Evolutionary conservation across 257 asterid species (phyloP).

Genomic region (Paraleonurus japonicus): DNA sequence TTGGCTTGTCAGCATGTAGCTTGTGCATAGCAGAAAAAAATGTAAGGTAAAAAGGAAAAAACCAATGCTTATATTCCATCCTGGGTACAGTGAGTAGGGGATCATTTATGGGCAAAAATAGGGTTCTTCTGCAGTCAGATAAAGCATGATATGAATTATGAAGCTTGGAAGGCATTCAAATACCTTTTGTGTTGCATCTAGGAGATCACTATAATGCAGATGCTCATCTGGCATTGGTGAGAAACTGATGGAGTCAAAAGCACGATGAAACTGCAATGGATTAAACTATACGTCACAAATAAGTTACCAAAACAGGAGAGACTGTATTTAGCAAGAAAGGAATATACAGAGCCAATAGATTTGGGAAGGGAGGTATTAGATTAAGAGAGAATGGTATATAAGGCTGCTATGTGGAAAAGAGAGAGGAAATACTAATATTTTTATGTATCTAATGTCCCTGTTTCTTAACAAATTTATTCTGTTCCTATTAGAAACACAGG

Average conservation of each 20-base stretch:
- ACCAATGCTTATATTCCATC: neutral
- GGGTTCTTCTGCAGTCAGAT: neutral
- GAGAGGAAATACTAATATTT: neutral
- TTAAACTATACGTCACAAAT: neutral
- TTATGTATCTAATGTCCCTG: neutral
- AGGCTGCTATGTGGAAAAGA: neutral
- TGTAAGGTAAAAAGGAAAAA: neutral
- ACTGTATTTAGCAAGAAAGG: neutral
- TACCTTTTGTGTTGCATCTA: slow-evolving; percentile 66
- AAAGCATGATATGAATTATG: too few species aligned
- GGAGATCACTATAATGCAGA: slow-evolving; percentile 55
- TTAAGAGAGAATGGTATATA: neutral
- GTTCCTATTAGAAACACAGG: neutral
- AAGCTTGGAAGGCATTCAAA: neutral
- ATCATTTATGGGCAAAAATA: neutral
- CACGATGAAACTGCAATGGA: slow-evolving; percentile 42
- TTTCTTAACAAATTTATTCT: neutral
- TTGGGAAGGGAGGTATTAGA: neutral
- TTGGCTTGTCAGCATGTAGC: slow-evolving; percentile 9
- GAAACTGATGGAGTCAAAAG: slow-evolving; percentile 40
- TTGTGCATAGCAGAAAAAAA: neutral
- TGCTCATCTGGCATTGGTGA: slow-evolving; percentile 70
- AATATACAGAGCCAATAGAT: neutral
- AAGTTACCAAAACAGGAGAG: neutral
- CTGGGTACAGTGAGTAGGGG: neutral